Conservation (phyloP, 805 yeast genomes). For the Ogataea dorogensis region DNA sequence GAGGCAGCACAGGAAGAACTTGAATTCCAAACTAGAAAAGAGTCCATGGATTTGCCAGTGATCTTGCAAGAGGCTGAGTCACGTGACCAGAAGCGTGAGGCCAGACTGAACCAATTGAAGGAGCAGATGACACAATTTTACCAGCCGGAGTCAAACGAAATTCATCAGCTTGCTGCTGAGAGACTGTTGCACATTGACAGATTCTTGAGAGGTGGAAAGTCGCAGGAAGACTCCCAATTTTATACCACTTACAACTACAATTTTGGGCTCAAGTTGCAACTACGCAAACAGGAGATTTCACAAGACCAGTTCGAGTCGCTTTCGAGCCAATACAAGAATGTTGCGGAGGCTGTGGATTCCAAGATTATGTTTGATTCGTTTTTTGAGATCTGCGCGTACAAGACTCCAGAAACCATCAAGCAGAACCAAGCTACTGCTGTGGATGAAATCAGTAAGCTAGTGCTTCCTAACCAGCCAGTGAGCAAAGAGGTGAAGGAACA, state of each 20-base stretch:
- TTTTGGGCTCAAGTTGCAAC: conserved; percentile 42
- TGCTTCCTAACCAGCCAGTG: conserved; percentile 26
- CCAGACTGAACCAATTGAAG: conserved; percentile 31
- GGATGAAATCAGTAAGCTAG: conserved; percentile 19
- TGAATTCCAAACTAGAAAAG: conserved; percentile 64
- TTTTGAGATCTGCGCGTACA: conserved; percentile 39
- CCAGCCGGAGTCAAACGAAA: conserved; percentile 20
- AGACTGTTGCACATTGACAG: conserved; percentile 57
- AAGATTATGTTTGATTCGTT: conserved; percentile 48
- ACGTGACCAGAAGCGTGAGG: conserved; percentile 41
- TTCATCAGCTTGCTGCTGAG: conserved; percentile 41
- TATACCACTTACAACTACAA: conserved; percentile 54
- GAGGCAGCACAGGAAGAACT: conserved; percentile 57
- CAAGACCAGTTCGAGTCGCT: conserved; percentile 25
- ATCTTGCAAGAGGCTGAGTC: conserved; percentile 40
- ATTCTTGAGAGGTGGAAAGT: conserved; percentile 57
- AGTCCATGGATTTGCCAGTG: conserved; percentile 54
- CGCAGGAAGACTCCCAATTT: conserved; percentile 52
- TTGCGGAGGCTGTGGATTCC: conserved; percentile 43
- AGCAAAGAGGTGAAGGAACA: conserved; percentile 39
- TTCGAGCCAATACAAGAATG: conserved; percentile 33
- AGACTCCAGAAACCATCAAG: conserved; percentile 36
- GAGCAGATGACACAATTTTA: conserved; percentile 32
- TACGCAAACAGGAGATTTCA: conserved; percentile 38
- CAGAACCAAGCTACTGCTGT: conserved; percentile 22